Base-by-base conservation (phyloP, 192 early-diverging fungal genomes). In the Backusella luteola region DNA sequence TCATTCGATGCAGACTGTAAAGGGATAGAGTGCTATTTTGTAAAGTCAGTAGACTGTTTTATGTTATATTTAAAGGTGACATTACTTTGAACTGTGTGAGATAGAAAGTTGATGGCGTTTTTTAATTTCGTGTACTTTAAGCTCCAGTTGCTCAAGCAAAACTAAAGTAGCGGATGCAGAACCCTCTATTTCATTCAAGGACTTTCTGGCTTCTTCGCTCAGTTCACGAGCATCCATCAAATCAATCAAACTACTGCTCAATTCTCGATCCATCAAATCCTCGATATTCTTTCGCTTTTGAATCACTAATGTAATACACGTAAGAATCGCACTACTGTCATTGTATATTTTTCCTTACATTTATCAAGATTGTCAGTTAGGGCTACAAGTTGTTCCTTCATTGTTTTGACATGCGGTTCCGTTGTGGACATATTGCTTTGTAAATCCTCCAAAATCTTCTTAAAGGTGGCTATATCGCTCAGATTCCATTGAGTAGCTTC, bases 1-100 rank as follows among this genome's bases (percentile, higher is more conserved):
- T 21, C 46, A 46, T 32, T 17, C 71, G 77, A 67, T 66, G 63
- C 19, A 78, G 34, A 46, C 66, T 17, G n/a, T 76, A 76, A 3
- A 78, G 59, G 8, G 59, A 38, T 5, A 67, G 52, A 14, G 23
- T 34, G 23, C 49, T 46, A 38, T 23, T 21, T 49, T 17, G 17
- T 11, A 52, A 36, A 23, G 41, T 68, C 23, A 41, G 32, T 23
- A 29, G 1, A 5, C 46, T 3, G 12, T 19, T 66, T 9, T 41
- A 34, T 39, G 17, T 21, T 0, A 66, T 36, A 66, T 9, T 0
- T 56, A 23, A 29, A 15, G 36, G 14, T 38, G 26, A 56, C 11
- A 36, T 66, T 71, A 70, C 76, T 14, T 52, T 71, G 34, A 6
- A 42, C 6, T n/a, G 9, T 35, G 11, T 11, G 66, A 21, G 8